Conservation (phyloP, 192 early-diverging fungal genomes). For the Coemansia sp. region DNA sequence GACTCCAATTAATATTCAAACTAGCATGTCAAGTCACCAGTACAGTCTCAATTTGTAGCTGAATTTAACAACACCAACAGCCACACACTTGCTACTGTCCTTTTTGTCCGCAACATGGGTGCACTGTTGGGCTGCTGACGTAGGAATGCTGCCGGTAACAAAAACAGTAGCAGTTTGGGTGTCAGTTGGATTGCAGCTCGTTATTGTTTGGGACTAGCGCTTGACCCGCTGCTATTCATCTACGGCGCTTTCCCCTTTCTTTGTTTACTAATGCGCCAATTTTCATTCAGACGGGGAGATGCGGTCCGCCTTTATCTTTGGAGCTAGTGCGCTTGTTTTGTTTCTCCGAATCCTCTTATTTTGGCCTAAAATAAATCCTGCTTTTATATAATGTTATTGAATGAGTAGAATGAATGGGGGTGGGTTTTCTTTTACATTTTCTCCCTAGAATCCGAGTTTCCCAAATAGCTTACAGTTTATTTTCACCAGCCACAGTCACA, state of each 20-base stretch:
- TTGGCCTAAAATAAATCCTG: background rate
- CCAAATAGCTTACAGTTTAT: background rate
- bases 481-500: background rate
- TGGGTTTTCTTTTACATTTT: background rate
- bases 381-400: too few species aligned
- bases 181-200: background rate
- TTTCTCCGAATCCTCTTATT: background rate
- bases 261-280: background rate
- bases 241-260: background rate
- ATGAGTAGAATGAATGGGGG: background rate
- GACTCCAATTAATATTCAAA: too few species aligned
- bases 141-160: background rate
- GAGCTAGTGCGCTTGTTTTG: background rate
- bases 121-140: background rate
- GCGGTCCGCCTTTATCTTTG: constrained; percentile 1
- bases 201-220: background rate
- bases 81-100: background rate
- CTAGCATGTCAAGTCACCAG: too few species aligned
- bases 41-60: background rate
- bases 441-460: background rate
- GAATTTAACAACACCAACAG: background rate
- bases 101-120: background rate
- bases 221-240: background rate
- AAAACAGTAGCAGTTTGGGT: background rate
- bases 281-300: background rate